Evolutionary conservation across 2,329 filamentous ascomycete species (phyloP), one percentile per base, ranked within the genome.

Genomic region (Colletotrichum somersetense): DNA sequence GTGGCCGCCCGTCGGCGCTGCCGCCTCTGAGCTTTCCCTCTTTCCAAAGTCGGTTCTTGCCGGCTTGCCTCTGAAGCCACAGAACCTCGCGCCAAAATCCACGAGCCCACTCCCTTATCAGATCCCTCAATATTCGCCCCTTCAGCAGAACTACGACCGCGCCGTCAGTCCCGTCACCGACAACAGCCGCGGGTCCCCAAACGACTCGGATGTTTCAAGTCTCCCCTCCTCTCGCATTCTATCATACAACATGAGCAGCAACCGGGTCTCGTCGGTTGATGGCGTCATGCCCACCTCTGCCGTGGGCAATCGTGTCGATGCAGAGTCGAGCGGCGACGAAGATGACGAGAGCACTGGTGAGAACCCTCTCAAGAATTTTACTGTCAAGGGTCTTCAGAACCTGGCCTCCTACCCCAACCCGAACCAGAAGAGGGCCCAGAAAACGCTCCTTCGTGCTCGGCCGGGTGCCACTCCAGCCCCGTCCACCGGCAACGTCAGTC

Each of bases 321-420:
- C 77, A 74, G 59, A 72, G 44, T 63, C 52, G 18, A 72, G 58
- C 59, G 74, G 77, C 48, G 73, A 76, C 3, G 79, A 78, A 16
- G 74, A 78, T 48, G 77, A 76, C 38, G 78, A 80, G 12, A 71
- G 75, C 40, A 72, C 71, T 8, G 77, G 77, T 65, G 78, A 80
- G 26, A 73, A 76, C 26, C 77, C 80, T 1, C 76, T 84, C 62
- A 78, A 81, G 70, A 83, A 79, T 57, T 80, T 83, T 73, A 80
- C 81, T 16, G 82, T 85, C 75, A 87, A 88, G 75, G 85, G 83
- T 40, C 81, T 89, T 30, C 84, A 85, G 50, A 89, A 86, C 74
- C 77, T 89, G 74, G 87, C 87, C 20, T 89, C 87, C 1, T 89
- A 89, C 74, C 81, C 84, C 5, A 89, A 89, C 74, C 87, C 87